Percentiles rank a stretch among this genome's conserved stretches.
Conservation (phyloP, 306 rosid genomes). For the Ammopiptanthus mongolicus region DNA sequence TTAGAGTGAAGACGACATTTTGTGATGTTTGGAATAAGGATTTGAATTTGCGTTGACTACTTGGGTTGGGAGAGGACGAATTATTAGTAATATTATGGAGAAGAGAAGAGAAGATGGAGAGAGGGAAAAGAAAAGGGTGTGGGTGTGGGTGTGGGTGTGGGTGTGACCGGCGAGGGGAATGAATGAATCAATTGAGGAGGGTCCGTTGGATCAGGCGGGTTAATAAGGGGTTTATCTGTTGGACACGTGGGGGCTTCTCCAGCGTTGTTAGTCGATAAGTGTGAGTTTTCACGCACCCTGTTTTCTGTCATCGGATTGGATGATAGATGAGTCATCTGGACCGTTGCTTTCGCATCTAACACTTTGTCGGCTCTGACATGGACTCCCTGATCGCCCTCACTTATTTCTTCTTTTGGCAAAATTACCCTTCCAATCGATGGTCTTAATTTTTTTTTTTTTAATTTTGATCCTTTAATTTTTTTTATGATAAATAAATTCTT, state of each 20-base stretch:
- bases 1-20: no score
- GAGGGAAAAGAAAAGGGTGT: no score
- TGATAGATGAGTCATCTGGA: slow-evolving; percentile 15
- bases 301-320: slow-evolving; percentile 23
- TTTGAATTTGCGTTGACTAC: no score
- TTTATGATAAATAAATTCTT: no score
- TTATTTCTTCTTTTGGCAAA: background rate
- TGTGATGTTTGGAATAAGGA: no score
- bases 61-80: no score
- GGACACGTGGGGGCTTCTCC: slow-evolving; percentile 42
- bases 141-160: no score
- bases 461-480: no score
- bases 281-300: background rate
- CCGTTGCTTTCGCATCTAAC: slow-evolving; percentile 27
- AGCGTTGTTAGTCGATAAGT: slow-evolving; percentile 61
- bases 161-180: background rate
- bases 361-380: slow-evolving; percentile 36
- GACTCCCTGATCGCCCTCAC: background rate
- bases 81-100: no score
- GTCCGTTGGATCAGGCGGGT: slow-evolving; percentile 48
- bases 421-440: no score
- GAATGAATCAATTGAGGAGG: background rate
- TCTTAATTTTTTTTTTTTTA: no score
- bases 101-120: no score
- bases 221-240: slow-evolving; percentile 33